Conservation (phyloP, 345 rosid species). For the Camelina sativa region DNA sequence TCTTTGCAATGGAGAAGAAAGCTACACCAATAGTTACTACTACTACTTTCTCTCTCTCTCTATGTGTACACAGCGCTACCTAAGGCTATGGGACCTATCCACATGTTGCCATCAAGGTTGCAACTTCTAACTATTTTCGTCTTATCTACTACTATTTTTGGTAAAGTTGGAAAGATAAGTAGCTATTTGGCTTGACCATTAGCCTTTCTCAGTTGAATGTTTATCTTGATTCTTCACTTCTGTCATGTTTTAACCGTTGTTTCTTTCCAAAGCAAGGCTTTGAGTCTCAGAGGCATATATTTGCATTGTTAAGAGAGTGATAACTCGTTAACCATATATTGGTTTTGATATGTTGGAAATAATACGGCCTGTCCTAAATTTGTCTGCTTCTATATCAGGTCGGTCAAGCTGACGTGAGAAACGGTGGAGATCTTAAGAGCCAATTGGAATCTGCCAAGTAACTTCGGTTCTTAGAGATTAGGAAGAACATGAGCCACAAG, state of each 20-base stretch:
- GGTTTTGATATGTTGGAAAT: slow-evolving; percentile 17
- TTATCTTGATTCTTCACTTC: neutral
- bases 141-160: slow-evolving; percentile 22
- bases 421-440: slow-evolving; percentile 23
- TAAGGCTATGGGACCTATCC: slow-evolving; percentile 23
- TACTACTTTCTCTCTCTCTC: slow-evolving; percentile 1
- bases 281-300: slow-evolving; percentile 1
- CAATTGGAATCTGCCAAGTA: slow-evolving; percentile 28
- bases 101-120: slow-evolving; percentile 24
- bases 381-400: slow-evolving; percentile 28
- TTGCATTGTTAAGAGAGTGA: slow-evolving; percentile 9
- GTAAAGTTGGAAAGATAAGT: slow-evolving; percentile 21
- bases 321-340: neutral
- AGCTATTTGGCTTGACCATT: slow-evolving; percentile 23
- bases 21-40: slow-evolving; percentile 28
- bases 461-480: slow-evolving; percentile 10
- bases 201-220: slow-evolving; percentile 3
- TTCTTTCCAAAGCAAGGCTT: neutral
- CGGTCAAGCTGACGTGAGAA: slow-evolving; percentile 30
- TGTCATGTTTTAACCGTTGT: neutral
- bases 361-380: slow-evolving; percentile 18
- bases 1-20: slow-evolving; percentile 25
- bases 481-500: slow-evolving; percentile 37
- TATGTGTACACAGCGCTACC: neutral
- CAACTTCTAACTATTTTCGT: slow-evolving; percentile 28